Evolutionary conservation across 768 basidiomycete genomes (phyloP).

Genomic region (Coprinellus micaceus): DNA sequence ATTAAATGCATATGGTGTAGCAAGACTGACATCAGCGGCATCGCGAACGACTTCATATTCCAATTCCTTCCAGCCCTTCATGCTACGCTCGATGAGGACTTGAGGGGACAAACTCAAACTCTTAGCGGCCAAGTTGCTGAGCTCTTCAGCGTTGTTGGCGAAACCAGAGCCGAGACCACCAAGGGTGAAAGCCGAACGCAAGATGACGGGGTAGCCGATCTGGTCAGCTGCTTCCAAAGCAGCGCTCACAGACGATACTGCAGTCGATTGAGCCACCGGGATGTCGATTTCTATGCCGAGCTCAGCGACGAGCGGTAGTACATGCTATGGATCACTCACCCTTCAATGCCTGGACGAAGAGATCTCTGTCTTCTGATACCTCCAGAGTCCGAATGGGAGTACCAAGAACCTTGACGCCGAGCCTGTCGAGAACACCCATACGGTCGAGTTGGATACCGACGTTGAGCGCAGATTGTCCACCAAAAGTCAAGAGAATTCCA

Average conservation of each 20-base stretch:
- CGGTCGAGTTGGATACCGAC: constrained; percentile 95
- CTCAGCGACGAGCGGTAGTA: constrained; percentile 4
- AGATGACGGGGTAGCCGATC: constrained; percentile 97
- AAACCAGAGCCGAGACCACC: constrained; percentile 99
- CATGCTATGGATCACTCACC: constrained; percentile 45
- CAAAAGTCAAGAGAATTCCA: constrained; percentile 95
- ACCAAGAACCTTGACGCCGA: constrained; percentile 91
- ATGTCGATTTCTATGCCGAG: constrained; percentile 84
- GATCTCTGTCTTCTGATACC: constrained; percentile 93
- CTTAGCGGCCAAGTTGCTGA: constrained; percentile 91
- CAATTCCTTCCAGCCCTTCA: constrained; percentile 99
- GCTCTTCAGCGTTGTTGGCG: constrained; percentile 89
- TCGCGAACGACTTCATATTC: constrained; percentile 99
- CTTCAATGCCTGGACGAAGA: constrained; percentile 94
- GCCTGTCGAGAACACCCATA: constrained; percentile 92
- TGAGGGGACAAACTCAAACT: constrained; percentile 89
- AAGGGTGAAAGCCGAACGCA: constrained; percentile 94
- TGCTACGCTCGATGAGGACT: constrained; percentile 92
- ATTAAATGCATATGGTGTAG: background rate
- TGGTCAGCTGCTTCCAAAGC: constrained; percentile 86
- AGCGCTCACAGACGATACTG: constrained; percentile 92
- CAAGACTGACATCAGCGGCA: constrained; percentile 79
- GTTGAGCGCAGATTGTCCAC: constrained; percentile 96
- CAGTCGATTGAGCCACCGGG: constrained; percentile 91
- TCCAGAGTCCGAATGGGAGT: constrained; percentile 94